phyloP scores from a whole-genome alignment of 192 early-diverging fungal species.

The Umbelopsis sp. region DNA sequence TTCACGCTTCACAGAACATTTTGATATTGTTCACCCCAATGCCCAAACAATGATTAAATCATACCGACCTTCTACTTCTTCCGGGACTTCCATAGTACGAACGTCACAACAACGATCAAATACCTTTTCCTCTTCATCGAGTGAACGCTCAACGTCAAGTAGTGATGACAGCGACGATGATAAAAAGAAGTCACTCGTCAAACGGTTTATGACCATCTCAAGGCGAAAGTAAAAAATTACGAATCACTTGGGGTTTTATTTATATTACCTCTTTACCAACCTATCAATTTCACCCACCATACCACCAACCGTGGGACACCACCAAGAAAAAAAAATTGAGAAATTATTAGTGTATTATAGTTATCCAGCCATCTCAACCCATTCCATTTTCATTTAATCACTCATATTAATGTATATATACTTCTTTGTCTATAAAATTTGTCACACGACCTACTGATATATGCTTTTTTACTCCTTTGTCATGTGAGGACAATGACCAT shows the following conservation, averaged over 20 bases:
- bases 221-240: not conserved
- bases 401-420: too few relatives aligned
- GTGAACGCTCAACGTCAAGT: constrained; percentile 8
- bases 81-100: not conserved
- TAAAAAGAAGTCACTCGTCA: not conserved
- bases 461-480: too few relatives aligned
- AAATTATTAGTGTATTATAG: constrained; percentile 3
- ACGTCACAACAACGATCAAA: constrained; percentile 8
- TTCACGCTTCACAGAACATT: constrained; percentile 20
- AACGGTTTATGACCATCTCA: constrained; percentile 15
- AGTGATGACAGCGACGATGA: not conserved
- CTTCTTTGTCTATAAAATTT: too few relatives aligned
- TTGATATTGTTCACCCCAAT: constrained; percentile 15
- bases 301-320: not conserved
- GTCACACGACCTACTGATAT: too few relatives aligned
- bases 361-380: not conserved
- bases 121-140: constrained; percentile 11
- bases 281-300: not conserved
- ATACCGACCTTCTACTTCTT: not conserved
- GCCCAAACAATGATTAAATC: constrained; percentile 3
- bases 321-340: not conserved
- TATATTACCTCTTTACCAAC: not conserved
- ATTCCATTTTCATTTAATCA: too few relatives aligned
- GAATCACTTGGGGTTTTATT: not conserved
- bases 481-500: too few relatives aligned